Conservation (phyloP, 129 eudicot species). For the Flaveria robusta region DNA sequence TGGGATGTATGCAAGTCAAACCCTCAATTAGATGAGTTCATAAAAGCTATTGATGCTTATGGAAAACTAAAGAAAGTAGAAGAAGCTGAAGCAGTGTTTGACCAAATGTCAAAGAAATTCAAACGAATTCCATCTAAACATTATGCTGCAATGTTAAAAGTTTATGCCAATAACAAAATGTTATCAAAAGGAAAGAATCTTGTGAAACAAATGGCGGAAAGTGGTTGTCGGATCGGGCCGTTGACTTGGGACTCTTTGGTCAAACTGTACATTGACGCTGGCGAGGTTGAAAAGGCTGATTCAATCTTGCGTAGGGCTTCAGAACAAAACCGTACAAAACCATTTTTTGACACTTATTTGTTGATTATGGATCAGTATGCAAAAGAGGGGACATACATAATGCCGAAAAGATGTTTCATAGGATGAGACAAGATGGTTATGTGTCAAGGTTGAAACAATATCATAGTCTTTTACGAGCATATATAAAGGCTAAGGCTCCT, state of each 20-base stretch:
- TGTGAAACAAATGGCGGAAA: constrained; percentile 62
- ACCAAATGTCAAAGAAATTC: constrained; percentile 33
- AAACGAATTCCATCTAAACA: constrained; percentile 45
- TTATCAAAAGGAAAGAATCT: constrained; percentile 74
- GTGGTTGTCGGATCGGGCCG: constrained; percentile 66
- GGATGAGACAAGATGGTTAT: constrained; percentile 71
- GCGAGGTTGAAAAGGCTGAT: constrained; percentile 84
- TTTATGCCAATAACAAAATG: constrained; percentile 68
- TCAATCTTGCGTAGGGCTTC: constrained; percentile 55
- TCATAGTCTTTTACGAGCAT: constrained; percentile 50
- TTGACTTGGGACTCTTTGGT: constrained; percentile 72
- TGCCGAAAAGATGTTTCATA: constrained; percentile 67
- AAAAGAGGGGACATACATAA: constrained; percentile 72
- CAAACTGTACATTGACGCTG: constrained; percentile 64
- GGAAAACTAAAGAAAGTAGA: constrained; percentile 68
- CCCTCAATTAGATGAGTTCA: constrained; percentile 44
- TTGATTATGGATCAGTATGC: constrained; percentile 66
- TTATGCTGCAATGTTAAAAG: constrained; percentile 48
- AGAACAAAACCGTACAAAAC: constrained; percentile 43
- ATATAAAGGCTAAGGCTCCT: constrained; percentile 57
- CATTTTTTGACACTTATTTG: constrained; percentile 47
- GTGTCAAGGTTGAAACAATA: constrained; percentile 39
- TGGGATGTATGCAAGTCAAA: constrained; percentile 63
- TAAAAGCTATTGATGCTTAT: constrained; percentile 66
- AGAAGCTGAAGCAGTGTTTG: constrained; percentile 77